Base-by-base conservation (phyloP, 352 stramenopile species). In the Pythium folliculosum region DNA sequence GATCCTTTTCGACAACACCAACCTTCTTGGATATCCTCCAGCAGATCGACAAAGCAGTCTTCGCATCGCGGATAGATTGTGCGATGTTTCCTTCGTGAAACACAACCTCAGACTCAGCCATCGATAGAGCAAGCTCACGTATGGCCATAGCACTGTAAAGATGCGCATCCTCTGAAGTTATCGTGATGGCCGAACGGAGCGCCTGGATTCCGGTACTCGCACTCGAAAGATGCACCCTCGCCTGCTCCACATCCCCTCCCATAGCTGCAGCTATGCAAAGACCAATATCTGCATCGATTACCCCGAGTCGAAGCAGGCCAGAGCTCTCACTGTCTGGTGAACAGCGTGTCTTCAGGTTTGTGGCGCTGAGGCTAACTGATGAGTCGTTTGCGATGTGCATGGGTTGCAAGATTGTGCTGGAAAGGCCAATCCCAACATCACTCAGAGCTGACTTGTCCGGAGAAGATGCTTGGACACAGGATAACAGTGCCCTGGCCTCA, bases 1-100 rank as follows among this genome's bases (percentile, higher is more conserved):
- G 17, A n/a, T 65, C 19, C 5, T 27, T 69, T 8, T 49, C 49
- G 40, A 21, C 32, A 38, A 68, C 6, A 63, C 65, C 57, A 75
- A 91, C 50, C 70, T 86, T 60, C 75, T 85, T 72, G 8, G 73
- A 72, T 21, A 92, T 51, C 71, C 84, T 90, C 79, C 80, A 91
- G 55, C 82, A 92, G 58, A 92, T 77, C 9, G 75, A 82, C 3
- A 92, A 65, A 19, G 82, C 84, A 25, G 70, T 62, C 64, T 90
- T 92, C 16, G 77, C 77, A 63, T 90, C 77, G 16, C 52, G 52
- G 37, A 92, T 80, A n/a, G 84, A 79, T 22, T 60, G 60, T 19
- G 72, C 64, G 14, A 64, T 70, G 47, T 71, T 67, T 2, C 84
- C 82, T 76, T 82, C 69, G 4, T 59, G 67, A 65, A 91, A 89